Evolutionary conservation across 2,329 filamentous ascomycete genomes (phyloP), one percentile per base, ranked within the genome.

Genomic region (Septoria petroselini): DNA sequence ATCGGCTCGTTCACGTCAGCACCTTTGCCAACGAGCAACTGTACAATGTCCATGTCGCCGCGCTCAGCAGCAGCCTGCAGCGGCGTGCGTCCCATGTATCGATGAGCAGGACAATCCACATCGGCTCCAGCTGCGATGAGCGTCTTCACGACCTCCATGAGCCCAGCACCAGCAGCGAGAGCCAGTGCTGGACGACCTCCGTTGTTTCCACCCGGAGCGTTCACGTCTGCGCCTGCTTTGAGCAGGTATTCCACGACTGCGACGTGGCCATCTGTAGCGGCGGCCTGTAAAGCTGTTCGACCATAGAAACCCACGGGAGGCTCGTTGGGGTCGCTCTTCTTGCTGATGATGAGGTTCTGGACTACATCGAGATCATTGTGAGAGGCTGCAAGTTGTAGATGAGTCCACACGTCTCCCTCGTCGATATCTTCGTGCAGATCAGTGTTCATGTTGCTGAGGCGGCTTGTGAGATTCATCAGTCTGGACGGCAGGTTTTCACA

Each of bases 251-350:
- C 31, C 12, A 61, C 57, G 7, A 59, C 43, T 11, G 29, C 23
- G 8, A 55, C n/a, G 35, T 58, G 57, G 14, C 58, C 58, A 30
- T 34, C 9, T 3, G 50, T 23, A 4, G 53, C 37, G 7, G 57
- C 60, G 12, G 53, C 58, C 49, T 62, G 58, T 2, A 61, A 53
- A 18, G 58, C 57, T 2, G 60, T 62, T 40, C 53, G 54, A 14
- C 58, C 60, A 37, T 62, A 61, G 50, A 57, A 62, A 34, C 60
- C 60, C 5, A 15, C 39, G 1, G 60, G 55, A 5, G 38, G 39
- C 31, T 59, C 59, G 38, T 57, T 58, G 2, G 56, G 47, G 31
- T 55, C 47, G 23, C 29, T 18, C 9, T 50, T 50, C 9, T 9
- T 27, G 14, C 47, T 25, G 11, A 14, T 21, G n/a, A 60, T 40